phyloP scores from a whole-genome alignment of 2,329 filamentous ascomycete species.

The Sporothrix variecibatus region DNA sequence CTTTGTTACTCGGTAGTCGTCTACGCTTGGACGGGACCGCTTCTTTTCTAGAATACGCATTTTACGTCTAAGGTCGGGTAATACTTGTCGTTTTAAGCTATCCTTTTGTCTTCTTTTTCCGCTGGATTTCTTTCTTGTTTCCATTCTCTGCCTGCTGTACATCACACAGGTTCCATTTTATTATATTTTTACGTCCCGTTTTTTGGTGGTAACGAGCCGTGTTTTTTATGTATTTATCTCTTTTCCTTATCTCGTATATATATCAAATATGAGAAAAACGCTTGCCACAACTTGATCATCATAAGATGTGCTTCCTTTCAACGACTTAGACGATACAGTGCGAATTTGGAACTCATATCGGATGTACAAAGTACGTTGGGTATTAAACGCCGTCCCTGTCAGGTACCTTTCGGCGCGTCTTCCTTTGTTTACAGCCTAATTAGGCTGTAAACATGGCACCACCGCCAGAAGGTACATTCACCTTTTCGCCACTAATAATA shows the following conservation, averaged over 20 bases:
- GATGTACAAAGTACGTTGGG: not conserved
- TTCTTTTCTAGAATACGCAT: not conserved
- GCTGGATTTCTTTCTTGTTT: not conserved
- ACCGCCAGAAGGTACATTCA: constrained; percentile 2
- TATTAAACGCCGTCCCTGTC: not conserved
- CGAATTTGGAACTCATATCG: too few species aligned
- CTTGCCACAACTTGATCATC: not conserved
- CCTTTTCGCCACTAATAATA: not conserved
- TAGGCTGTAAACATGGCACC: constrained; percentile 4
- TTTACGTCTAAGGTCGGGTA: not conserved
- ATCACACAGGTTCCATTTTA: not conserved
- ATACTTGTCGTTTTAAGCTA: not conserved
- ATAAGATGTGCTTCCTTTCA: not conserved
- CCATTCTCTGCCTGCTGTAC: not conserved
- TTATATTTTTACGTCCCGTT: not conserved
- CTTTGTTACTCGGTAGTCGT: not conserved
- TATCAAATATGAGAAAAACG: not conserved
- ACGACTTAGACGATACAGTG: not conserved
- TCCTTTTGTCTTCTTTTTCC: not conserved
- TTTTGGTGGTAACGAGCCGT: not conserved
- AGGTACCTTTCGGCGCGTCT: not conserved
- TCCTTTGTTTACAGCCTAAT: not conserved
- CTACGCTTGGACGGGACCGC: not conserved
- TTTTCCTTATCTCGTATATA: not conserved
- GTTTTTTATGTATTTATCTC: not conserved